Conservation (phyloP, 495 filamentous ascomycete genomes). For the Hypoxylon trugodes region DNA sequence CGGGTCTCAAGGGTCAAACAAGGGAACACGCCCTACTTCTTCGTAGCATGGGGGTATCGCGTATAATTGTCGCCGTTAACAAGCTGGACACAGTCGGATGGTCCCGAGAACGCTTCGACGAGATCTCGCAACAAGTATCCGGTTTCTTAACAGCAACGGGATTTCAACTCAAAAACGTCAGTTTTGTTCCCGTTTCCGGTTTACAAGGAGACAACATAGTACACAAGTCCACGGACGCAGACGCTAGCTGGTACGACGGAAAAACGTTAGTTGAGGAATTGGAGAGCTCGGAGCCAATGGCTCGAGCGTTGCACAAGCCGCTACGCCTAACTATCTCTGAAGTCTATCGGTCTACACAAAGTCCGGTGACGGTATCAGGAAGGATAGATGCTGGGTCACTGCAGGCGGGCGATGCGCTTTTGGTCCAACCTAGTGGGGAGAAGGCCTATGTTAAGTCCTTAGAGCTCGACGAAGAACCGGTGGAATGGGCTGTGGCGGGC, state of each 20-base stretch:
- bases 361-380: slow-evolving; percentile 82
- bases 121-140: slow-evolving; percentile 83
- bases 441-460: slow-evolving; percentile 80
- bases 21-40: slow-evolving; percentile 91
- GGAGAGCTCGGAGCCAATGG: slow-evolving; percentile 77
- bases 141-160: slow-evolving; percentile 83
- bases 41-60: slow-evolving; percentile 89
- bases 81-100: slow-evolving; percentile 89
- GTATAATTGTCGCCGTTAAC: slow-evolving; percentile 89
- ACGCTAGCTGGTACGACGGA: slow-evolving; percentile 79
- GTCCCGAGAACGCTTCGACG: slow-evolving; percentile 80
- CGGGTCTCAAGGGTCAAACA: slow-evolving; percentile 91
- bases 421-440: slow-evolving; percentile 81
- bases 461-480: slow-evolving; percentile 73
- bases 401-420: slow-evolving; percentile 81
- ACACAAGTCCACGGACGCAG: slow-evolving; percentile 62
- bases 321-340: slow-evolving; percentile 85
- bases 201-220: slow-evolving; percentile 88
- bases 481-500: slow-evolving; percentile 95
- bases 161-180: slow-evolving; percentile 79
- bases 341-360: slow-evolving; percentile 70
- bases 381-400: slow-evolving; percentile 85
- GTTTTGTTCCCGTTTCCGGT: slow-evolving; percentile 89
- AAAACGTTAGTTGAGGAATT: slow-evolving; percentile 82
- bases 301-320: slow-evolving; percentile 77